A percentile compares a stretch with the other conserved stretches of the same genome.
Conservation (phyloP, 139 green algal genomes). For the Tetraselmis striata region DNA sequence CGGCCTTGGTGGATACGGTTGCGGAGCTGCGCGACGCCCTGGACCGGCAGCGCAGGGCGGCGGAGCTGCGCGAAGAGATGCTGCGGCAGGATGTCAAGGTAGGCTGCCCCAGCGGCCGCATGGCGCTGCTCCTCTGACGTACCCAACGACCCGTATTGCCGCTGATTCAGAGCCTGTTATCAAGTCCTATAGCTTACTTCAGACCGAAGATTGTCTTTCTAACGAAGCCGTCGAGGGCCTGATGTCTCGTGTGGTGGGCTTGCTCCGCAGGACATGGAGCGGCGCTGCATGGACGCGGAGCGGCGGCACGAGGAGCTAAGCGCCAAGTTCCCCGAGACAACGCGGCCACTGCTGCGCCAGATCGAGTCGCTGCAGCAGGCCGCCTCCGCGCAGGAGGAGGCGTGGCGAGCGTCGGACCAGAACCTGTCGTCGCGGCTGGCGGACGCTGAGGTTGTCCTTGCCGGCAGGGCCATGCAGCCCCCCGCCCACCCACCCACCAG, state of each 20-base stretch:
- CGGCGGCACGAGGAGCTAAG: constrained; percentile 79
- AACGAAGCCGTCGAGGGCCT: too few species aligned
- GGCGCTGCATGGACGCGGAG: constrained; percentile 70
- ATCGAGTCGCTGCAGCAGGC: constrained; percentile 76
- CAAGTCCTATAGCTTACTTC: too few species aligned
- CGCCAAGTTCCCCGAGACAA: constrained; percentile 78
- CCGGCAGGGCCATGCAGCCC: too few species aligned
- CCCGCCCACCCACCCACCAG: too few species aligned
- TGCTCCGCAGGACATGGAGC: constrained; percentile 50
- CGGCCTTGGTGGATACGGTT: constrained; percentile 52
- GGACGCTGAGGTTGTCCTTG: not conserved
- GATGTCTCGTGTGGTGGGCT: not conserved
- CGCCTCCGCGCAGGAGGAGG: constrained; percentile 21
- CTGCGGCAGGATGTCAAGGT: constrained; percentile 19
- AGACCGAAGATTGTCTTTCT: too few species aligned
- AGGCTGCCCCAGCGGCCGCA: too few species aligned
- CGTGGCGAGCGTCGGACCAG: constrained; percentile 8
- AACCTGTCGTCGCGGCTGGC: not conserved
- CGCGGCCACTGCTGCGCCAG: constrained; percentile 82
- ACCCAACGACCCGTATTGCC: too few species aligned
- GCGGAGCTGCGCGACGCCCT: constrained; percentile 55
- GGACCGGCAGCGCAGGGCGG: constrained; percentile 45
- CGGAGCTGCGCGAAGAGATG: constrained; percentile 51
- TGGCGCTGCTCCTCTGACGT: too few species aligned
- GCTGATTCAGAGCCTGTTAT: too few species aligned